Percentiles rank a stretch among this genome's conserved stretches.
phyloP scores from a whole-genome alignment of 1,284 basidiomycete genomes.

The Coniferiporia weirii region DNA sequence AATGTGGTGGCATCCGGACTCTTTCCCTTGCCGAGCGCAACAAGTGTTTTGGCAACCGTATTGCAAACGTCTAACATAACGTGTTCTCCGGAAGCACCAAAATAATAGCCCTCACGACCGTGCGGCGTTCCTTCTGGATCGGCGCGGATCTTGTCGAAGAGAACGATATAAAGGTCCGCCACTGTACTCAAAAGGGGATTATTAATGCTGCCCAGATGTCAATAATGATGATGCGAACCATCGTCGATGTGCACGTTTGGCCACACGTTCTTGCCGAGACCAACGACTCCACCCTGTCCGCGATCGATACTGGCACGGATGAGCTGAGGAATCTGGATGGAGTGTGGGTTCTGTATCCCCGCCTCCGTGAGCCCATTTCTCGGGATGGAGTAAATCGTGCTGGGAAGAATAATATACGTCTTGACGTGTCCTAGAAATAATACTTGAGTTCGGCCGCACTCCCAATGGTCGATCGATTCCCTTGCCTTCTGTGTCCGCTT shows the following conservation, averaged over 20 bases:
- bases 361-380: slow-evolving; percentile 35
- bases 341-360: slow-evolving; percentile 39
- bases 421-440: slow-evolving; percentile 35
- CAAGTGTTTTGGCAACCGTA: slow-evolving; percentile 29
- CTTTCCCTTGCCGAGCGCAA: slow-evolving; percentile 31
- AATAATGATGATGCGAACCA: slow-evolving; percentile 26
- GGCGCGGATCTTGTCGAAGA: slow-evolving; percentile 31
- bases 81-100: slow-evolving; percentile 45
- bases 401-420: slow-evolving; percentile 41
- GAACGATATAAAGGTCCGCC: slow-evolving; percentile 34
- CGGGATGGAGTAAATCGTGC: slow-evolving; percentile 41
- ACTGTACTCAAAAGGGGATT: slow-evolving; percentile 28
- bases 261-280: slow-evolving; percentile 44
- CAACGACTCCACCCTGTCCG: slow-evolving; percentile 39
- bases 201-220: slow-evolving; percentile 17
- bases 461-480: background rate
- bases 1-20: slow-evolving; percentile 37
- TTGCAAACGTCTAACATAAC: slow-evolving; percentile 29
- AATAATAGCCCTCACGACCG: slow-evolving; percentile 47
- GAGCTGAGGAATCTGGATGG: slow-evolving; percentile 37
- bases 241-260: slow-evolving; percentile 42
- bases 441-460: background rate
- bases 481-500: slow-evolving; percentile 33
- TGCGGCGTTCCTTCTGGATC: slow-evolving; percentile 32
- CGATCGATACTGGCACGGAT: slow-evolving; percentile 34